Percentiles rank a stretch among this genome's conserved stretches.
phyloP scores from a whole-genome alignment of 2,329 filamentous ascomycete genomes.

The Colletotrichum sp. region DNA sequence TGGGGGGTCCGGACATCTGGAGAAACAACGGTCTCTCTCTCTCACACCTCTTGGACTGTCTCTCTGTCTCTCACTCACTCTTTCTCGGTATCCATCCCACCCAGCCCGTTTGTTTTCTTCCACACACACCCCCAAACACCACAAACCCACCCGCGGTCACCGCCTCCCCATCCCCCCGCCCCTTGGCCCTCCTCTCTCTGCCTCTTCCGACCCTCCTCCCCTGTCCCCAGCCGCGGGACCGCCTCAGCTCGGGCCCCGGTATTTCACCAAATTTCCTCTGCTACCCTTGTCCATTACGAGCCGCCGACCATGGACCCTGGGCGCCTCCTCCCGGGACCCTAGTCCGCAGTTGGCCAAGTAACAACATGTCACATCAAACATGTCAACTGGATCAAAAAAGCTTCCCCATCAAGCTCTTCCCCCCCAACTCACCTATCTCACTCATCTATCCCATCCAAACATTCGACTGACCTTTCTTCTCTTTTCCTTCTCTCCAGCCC shows the following conservation, averaged over 20 bases:
- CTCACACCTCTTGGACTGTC: neutral
- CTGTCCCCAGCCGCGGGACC: constrained; percentile 12
- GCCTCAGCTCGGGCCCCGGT: constrained; percentile 18
- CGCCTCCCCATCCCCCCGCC: neutral
- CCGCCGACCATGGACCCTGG: constrained; percentile 19
- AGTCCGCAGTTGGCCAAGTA: constrained; percentile 23
- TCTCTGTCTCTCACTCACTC: neutral
- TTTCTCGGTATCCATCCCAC: constrained; percentile 1
- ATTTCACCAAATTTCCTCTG: constrained; percentile 15
- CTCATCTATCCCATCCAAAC: constrained; percentile 22
- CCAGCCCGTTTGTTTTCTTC: neutral
- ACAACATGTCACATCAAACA: constrained; percentile 22
- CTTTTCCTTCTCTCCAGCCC: constrained; percentile 21
- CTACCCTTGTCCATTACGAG: constrained; percentile 18
- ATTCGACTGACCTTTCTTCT: constrained; percentile 28
- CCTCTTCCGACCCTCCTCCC: constrained; percentile 6
- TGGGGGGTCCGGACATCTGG: neutral
- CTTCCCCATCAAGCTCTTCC: constrained; percentile 17
- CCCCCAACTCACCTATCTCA: neutral
- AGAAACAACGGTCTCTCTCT: neutral
- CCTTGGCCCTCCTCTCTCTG: constrained; percentile 2
- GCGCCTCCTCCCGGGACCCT: constrained; percentile 16
- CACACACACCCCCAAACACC: constrained; percentile 9
- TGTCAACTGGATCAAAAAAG: constrained; percentile 15
- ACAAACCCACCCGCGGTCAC: constrained; percentile 12